Conservation (phyloP, 73 alveolate genomes). For the Tetrahymena borealis region DNA sequence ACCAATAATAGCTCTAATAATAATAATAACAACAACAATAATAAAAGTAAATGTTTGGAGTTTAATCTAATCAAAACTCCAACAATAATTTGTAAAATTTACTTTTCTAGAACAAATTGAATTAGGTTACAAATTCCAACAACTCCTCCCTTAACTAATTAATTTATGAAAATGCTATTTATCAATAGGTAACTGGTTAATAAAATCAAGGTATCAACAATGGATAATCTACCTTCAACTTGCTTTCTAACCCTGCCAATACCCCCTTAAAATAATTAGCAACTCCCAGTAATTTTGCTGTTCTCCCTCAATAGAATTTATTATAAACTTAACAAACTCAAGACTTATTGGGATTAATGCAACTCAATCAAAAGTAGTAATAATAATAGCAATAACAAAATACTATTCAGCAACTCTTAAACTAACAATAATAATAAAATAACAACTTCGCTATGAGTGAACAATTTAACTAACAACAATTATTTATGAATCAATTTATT, state of each 20-base stretch:
- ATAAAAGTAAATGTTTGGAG: not conserved
- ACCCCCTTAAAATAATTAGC: no score
- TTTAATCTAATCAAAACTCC: not conserved
- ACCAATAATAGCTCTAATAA: not conserved
- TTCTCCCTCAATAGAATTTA: not conserved
- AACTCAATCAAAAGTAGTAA: not conserved
- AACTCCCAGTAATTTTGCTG: no score
- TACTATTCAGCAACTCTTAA: not conserved
- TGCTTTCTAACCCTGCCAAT: no score
- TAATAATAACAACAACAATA: not conserved
- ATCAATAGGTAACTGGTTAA: no score
- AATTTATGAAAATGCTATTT: not conserved
- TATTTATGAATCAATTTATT: not conserved
- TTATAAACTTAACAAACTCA: not conserved
- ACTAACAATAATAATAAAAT: not conserved
- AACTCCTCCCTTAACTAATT: not conserved
- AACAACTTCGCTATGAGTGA: not conserved
- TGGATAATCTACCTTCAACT: no score
- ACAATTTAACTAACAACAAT: not conserved
- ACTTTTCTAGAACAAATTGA: not conserved
- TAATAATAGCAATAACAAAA: not conserved
- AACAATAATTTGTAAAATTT: not conserved
- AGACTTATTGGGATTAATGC: not conserved
- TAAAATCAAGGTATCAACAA: no score
- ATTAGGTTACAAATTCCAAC: not conserved